phyloP scores from a whole-genome alignment of 257 asterid genomes.

The Rauvolfia tetraphylla region DNA sequence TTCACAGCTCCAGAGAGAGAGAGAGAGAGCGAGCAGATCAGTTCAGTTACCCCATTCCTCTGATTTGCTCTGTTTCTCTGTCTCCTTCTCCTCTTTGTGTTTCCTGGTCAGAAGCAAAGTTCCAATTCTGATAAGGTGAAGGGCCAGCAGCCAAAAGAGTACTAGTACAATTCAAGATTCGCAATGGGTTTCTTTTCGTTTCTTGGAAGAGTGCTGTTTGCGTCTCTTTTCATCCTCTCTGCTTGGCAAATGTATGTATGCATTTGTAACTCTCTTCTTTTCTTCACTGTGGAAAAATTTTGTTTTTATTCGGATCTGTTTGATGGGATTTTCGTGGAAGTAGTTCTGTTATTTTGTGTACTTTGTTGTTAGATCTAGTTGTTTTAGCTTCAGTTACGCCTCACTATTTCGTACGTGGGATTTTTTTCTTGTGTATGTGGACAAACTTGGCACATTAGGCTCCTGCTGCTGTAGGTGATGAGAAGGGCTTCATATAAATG shows the following conservation, averaged over 20 bases:
- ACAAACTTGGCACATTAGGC: neutral
- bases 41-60: neutral
- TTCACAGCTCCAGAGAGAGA: neutral
- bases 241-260: conserved; percentile 85
- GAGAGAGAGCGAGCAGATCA: neutral
- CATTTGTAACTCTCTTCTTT: neutral
- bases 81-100: neutral
- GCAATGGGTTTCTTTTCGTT: conserved; percentile 86
- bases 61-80: neutral
- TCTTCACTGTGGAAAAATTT: neutral
- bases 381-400: neutral
- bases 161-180: neutral
- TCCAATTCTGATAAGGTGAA: neutral
- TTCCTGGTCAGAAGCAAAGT: neutral
- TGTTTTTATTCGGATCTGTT: conserved; percentile 40
- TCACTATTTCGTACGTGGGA: neutral
- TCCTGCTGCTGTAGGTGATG: neutral
- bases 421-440: neutral
- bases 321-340: neutral
- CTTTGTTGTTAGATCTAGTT: conserved; percentile 18
- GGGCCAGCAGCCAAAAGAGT: neutral
- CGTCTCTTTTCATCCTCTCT: conserved; percentile 87
- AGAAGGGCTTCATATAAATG: neutral
- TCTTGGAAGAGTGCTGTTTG: conserved; percentile 80
- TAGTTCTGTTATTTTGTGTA: neutral